Conservation (phyloP, 257 asterid species). For the Petunia axillaris region DNA sequence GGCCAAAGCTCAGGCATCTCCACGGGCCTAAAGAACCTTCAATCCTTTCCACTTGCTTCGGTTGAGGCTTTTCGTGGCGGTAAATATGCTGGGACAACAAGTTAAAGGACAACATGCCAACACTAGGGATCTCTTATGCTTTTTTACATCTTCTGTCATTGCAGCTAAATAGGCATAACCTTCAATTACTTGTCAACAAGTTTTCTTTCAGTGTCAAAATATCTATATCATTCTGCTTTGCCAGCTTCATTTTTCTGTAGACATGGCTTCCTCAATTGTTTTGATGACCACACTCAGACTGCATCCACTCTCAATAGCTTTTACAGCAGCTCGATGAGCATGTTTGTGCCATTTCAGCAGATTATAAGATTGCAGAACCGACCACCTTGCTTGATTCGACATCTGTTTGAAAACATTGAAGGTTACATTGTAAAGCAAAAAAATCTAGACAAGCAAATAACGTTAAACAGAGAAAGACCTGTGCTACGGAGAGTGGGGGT, state of each 20-base stretch:
- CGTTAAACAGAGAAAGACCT: constrained; percentile 51
- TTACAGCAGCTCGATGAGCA: constrained; percentile 86
- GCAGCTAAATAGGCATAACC: background rate
- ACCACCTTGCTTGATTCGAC: constrained; percentile 99
- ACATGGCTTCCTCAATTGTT: constrained; percentile 77
- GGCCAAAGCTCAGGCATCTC: background rate
- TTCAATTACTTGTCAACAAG: background rate
- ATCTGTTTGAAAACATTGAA: constrained; percentile 44
- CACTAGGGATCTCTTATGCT: background rate
- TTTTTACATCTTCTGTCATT: background rate
- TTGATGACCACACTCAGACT: constrained; percentile 71
- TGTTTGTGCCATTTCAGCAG: constrained; percentile 80
- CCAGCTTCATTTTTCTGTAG: constrained; percentile 39
- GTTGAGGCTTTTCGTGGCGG: constrained; percentile 10
- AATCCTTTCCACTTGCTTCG: background rate
- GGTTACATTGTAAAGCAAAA: constrained; percentile 1
- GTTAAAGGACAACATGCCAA: background rate
- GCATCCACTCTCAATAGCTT: constrained; percentile 71
- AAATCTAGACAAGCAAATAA: constrained; percentile 22
- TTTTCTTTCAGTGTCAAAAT: background rate
- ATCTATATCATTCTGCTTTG: background rate
- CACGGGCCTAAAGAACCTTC: background rate
- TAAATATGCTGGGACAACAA: constrained; percentile 3
- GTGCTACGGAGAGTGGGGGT: constrained; percentile 81
- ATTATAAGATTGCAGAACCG: constrained; percentile 85